Conservation (phyloP, 768 basidiomycete genomes). For the Chalciporus piperatus region DNA sequence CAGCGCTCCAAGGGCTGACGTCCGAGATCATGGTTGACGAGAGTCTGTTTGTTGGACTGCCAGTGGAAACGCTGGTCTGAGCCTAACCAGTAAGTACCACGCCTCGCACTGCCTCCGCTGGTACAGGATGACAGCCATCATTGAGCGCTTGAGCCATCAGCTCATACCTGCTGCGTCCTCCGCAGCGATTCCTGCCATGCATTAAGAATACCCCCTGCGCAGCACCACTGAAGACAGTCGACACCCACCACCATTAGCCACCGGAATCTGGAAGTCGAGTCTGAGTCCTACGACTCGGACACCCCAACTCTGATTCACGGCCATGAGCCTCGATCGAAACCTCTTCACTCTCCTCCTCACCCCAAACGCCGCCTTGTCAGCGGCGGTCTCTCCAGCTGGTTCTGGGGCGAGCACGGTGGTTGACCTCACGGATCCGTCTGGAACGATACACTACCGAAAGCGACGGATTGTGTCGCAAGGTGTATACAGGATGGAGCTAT, state of each 20-base stretch:
- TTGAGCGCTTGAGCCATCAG: too few relatives aligned
- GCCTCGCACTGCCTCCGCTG: too few relatives aligned
- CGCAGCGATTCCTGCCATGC: background rate
- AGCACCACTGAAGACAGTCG: background rate
- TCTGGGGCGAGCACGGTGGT: slow-evolving; percentile 38
- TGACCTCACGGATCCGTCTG: slow-evolving; percentile 68
- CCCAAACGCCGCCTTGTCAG: slow-evolving; percentile 48
- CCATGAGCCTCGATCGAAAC: slow-evolving; percentile 84
- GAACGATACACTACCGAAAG: slow-evolving; percentile 69
- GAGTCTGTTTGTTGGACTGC: too few relatives aligned
- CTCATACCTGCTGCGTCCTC: background rate
- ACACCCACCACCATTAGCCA: background rate
- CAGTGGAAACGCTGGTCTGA: too few relatives aligned
- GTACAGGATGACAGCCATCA: too few relatives aligned
- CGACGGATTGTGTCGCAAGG: slow-evolving; percentile 47
- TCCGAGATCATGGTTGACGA: too few relatives aligned
- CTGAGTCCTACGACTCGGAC: background rate
- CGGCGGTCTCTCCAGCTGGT: slow-evolving; percentile 30
- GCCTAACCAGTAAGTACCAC: too few relatives aligned
- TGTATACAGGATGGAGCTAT: slow-evolving; percentile 64
- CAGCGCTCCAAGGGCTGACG: too few relatives aligned
- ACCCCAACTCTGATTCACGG: background rate
- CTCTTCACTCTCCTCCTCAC: slow-evolving; percentile 75
- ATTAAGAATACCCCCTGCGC: background rate
- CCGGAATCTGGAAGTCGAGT: background rate